Base-by-base conservation (phyloP, 139 green algal genomes). In the Chlamydomonas sphaeroides region DNA sequence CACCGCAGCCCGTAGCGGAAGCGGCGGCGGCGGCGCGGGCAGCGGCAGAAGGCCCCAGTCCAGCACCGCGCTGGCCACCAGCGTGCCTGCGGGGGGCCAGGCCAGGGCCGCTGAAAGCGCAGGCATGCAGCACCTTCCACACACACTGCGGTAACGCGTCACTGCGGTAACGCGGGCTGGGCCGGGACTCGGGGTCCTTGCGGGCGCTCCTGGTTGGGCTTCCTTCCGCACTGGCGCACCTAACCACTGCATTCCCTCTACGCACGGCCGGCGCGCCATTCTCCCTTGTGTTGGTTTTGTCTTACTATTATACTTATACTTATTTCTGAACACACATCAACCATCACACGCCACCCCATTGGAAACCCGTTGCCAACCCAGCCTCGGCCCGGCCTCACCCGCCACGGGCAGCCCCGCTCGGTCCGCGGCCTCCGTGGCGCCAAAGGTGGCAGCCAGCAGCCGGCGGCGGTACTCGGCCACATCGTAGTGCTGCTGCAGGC, bases 341-440 rank as follows among this genome's bases (percentile, higher is more conserved):
- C 1, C 41, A 61, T 25, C 26, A 30, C 42, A 38, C 2, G 35
- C 20, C 18, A 33, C 36, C 18, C 20, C 66, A 32, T 26, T 26
- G 36, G 26, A 30, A 75, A 14, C 42, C n/a, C 10, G 17, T 30
- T n/a, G 28, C 41, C n/a, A 20, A 41, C 23, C 67, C 15, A 28
- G 25, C 56, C 15, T 25, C 18, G 6, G 10, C 18, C 23, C 56
- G 6, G 25, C 18, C 56, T 15, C 56, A 79, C 79, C 79, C 25
- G 80, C 80, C 25, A 86, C 80, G 0, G 80, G 61, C 35, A 86
- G 42, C 21, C 80, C 62, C 30, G 49, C 41, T 5, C 11, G 57
- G 30, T 71, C 70, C 18, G 69, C 80, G 11, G 7, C 26, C 33
- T 75, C 38, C 70, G 80, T n/a, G 7, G 74, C 74, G 0, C 14